Percentiles rank a stretch among this genome's conserved stretches.
Conservation (phyloP, 2,329 filamentous ascomycete species). For the Penicillium thymicola region DNA sequence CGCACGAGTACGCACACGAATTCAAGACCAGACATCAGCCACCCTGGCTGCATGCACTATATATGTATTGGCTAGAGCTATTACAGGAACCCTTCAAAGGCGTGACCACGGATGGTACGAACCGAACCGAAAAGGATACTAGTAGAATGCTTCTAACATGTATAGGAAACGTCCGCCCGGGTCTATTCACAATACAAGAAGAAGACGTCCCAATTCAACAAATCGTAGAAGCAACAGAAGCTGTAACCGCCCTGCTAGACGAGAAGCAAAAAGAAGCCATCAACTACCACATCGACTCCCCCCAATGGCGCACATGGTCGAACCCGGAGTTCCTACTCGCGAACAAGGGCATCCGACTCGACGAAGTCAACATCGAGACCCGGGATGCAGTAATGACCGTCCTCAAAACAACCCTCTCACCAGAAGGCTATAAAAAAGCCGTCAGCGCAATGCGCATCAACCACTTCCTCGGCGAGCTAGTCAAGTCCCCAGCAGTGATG, state of each 20-base stretch:
- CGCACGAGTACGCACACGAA: slow-evolving; percentile 58
- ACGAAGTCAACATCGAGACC: slow-evolving; percentile 53
- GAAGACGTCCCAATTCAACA: slow-evolving; percentile 58
- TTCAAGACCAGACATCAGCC: slow-evolving; percentile 60
- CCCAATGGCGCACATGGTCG: slow-evolving; percentile 67
- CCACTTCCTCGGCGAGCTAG: slow-evolving; percentile 68
- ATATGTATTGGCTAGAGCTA: slow-evolving; percentile 57
- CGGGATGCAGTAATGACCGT: slow-evolving; percentile 54
- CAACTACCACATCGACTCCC: slow-evolving; percentile 63
- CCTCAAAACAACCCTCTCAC: slow-evolving; percentile 58
- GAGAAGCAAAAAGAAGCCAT: slow-evolving; percentile 50
- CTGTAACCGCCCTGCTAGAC: slow-evolving; percentile 48
- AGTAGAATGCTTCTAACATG: slow-evolving; percentile 1
- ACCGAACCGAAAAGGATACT: neutral
- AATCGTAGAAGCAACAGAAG: slow-evolving; percentile 54
- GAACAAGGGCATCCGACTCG: slow-evolving; percentile 67
- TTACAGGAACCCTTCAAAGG: slow-evolving; percentile 66
- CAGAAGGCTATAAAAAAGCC: slow-evolving; percentile 70
- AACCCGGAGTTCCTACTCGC: slow-evolving; percentile 72
- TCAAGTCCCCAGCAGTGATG: slow-evolving; percentile 60
- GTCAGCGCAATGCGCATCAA: slow-evolving; percentile 69
- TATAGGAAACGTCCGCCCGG: slow-evolving; percentile 50
- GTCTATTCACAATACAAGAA: slow-evolving; percentile 59
- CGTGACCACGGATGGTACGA: slow-evolving; percentile 63
- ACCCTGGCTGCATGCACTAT: slow-evolving; percentile 65